Percentiles rank a stretch among this genome's conserved stretches.
Conservation (phyloP, 2,329 filamentous ascomycete genomes). For the Beauveria bassiana region DNA sequence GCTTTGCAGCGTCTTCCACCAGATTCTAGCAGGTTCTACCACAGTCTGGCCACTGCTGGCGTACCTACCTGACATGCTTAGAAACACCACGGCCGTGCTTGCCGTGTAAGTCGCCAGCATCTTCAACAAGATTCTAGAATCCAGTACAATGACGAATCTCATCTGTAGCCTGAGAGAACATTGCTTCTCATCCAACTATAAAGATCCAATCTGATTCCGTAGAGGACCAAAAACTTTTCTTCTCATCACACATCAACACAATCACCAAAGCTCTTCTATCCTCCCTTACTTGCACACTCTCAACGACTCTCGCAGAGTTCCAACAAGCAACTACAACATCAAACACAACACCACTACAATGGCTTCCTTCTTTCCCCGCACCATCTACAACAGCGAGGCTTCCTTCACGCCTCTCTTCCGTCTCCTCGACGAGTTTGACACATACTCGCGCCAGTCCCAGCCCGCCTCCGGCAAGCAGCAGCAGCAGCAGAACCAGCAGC, state of each 20-base stretch:
- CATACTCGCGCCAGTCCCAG: slow-evolving; percentile 37
- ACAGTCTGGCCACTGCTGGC: slow-evolving; percentile 13
- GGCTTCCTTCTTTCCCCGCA: slow-evolving; percentile 53
- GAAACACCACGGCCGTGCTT: slow-evolving; percentile 11
- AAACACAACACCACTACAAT: slow-evolving; percentile 36
- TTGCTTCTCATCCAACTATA: slow-evolving; percentile 20
- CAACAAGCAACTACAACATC: slow-evolving; percentile 12
- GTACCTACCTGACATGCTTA: slow-evolving; percentile 9
- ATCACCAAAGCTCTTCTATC: slow-evolving; percentile 20
- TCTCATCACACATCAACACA: slow-evolving; percentile 13
- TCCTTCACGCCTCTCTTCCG: slow-evolving; percentile 56
- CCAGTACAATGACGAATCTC: slow-evolving; percentile 3
- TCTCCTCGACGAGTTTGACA: slow-evolving; percentile 56
- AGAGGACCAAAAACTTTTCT: slow-evolving; percentile 12
- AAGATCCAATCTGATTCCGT: slow-evolving; percentile 18
- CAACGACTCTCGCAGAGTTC: slow-evolving; percentile 1
- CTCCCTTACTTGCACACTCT: slow-evolving; percentile 7
- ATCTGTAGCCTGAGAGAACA: slow-evolving; percentile 1
- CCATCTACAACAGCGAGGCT: slow-evolving; percentile 40
- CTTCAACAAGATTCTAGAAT: slow-evolving; percentile 13
- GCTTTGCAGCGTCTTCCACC: slow-evolving; percentile 21
- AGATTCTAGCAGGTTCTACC: slow-evolving; percentile 17
- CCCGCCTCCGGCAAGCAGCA: not conserved
- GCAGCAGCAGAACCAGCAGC: slow-evolving; percentile 16
- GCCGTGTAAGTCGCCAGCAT: slow-evolving; percentile 12